phyloP scores from a whole-genome alignment of 305 asterid genomes.

The Stenogyne calaminthoides region DNA sequence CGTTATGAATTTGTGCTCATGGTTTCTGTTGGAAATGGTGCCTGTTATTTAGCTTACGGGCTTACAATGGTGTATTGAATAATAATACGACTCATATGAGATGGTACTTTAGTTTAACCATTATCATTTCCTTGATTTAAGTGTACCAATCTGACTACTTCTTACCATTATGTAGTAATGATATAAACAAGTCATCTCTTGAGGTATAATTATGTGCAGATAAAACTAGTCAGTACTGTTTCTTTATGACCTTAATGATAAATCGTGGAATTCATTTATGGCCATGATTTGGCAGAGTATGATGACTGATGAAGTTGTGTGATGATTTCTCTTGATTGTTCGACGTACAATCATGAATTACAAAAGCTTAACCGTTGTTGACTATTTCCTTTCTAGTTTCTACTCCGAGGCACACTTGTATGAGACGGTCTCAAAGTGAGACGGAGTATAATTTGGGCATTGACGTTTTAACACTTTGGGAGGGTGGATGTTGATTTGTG shows the following conservation, averaged over 20 bases:
- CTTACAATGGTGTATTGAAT: background rate
- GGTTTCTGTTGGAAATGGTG: slow-evolving; percentile 15
- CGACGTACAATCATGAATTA: background rate
- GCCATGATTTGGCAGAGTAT: background rate
- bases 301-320: background rate
- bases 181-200: background rate
- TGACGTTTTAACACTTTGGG: no score
- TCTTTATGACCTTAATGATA: background rate
- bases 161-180: background rate
- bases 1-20: slow-evolving; percentile 21
- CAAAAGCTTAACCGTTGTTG: background rate
- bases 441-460: no score
- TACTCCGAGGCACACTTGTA: no score
- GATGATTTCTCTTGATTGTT: slow-evolving; percentile 3
- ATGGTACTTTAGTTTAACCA: background rate
- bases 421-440: no score
- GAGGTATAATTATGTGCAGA: background rate
- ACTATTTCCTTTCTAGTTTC: background rate
- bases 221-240: background rate
- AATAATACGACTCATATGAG: background rate
- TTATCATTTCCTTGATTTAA: slow-evolving; percentile 10
- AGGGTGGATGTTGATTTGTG: no score
- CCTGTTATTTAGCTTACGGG: background rate
- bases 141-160: background rate
- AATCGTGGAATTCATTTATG: background rate